Percentiles rank a stretch among this genome's conserved stretches.
Evolutionary conservation across 2,329 filamentous ascomycete genomes (phyloP).

Genomic region (Dendrostoma leiphaemia): DNA sequence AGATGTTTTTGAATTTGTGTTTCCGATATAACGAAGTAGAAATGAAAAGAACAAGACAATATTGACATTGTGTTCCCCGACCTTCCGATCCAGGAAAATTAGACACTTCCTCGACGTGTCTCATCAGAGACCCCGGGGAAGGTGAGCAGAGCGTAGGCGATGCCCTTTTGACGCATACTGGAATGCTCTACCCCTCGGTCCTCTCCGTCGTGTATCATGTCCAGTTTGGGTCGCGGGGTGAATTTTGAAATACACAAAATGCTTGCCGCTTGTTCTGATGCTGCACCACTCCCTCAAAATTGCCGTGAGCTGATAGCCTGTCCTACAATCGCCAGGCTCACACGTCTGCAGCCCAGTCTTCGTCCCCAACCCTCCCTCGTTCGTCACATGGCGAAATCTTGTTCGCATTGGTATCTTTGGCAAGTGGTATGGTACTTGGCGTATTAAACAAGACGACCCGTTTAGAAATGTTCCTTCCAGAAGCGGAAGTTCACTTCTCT

Average conservation of each 20-base stretch:
- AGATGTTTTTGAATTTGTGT: background rate
- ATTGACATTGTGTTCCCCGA: slow-evolving; percentile 11
- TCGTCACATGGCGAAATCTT: too few relatives aligned
- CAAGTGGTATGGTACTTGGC: background rate
- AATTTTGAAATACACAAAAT: background rate
- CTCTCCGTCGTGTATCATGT: background rate
- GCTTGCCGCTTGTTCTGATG: background rate
- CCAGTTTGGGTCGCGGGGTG: too few relatives aligned
- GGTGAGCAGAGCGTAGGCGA: background rate
- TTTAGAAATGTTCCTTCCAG: slow-evolving; percentile 93
- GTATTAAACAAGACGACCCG: background rate
- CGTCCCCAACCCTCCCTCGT: background rate
- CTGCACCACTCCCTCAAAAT: too few relatives aligned
- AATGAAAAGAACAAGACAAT: slow-evolving; percentile 8
- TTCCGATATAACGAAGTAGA: background rate
- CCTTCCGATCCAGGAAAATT: slow-evolving; percentile 5
- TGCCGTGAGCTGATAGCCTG: too few relatives aligned
- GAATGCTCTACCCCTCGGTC: background rate
- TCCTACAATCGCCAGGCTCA: too few relatives aligned
- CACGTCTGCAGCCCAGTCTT: too few relatives aligned
- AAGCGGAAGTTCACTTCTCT: slow-evolving; percentile 90
- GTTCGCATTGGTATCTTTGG: too few relatives aligned
- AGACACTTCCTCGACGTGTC: background rate
- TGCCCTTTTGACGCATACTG: slow-evolving; percentile 1
- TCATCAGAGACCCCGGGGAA: background rate